Conservation (phyloP, 305 asterid genomes). For the Withania somnifera region DNA sequence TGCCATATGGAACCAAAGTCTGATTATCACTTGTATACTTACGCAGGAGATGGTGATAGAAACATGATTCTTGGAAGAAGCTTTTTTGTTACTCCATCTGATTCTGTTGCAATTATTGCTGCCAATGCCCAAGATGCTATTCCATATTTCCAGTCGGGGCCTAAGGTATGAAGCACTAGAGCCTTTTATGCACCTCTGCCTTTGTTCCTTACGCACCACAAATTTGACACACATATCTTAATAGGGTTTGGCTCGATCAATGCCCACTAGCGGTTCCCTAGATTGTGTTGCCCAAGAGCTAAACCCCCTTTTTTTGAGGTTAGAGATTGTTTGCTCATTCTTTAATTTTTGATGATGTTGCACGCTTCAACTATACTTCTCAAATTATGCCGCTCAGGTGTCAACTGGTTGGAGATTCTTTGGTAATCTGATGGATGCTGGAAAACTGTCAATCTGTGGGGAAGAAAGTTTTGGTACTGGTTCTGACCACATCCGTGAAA, state of each 20-base stretch:
- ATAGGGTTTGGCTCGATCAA: constrained; percentile 97
- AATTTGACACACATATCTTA: neutral
- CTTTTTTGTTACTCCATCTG: constrained; percentile 96
- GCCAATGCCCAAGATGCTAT: constrained; percentile 87
- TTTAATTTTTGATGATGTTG: constrained; percentile 2
- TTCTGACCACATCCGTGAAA: constrained; percentile 96
- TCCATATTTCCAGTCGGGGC: constrained; percentile 74
- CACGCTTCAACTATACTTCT: neutral
- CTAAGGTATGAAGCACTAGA: constrained; percentile 44
- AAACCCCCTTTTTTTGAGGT: constrained; percentile 80
- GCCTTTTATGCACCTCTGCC: neutral
- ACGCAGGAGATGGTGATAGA: constrained; percentile 95
- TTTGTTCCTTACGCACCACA: neutral
- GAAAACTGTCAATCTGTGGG: constrained; percentile 82
- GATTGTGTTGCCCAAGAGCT: constrained; percentile 82
- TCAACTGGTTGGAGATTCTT: constrained; percentile 99
- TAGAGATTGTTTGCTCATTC: neutral
- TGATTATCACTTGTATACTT: constrained; percentile 5
- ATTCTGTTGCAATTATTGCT: constrained; percentile 92
- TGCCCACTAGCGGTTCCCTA: constrained; percentile 98
- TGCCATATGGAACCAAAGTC: neutral
- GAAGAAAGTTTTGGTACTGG: constrained; percentile 99
- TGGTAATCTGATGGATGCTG: constrained; percentile 98
- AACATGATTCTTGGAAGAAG: constrained; percentile 89
- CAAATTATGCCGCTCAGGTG: constrained; percentile 35